phyloP scores from a whole-genome alignment of 176 grass and related monocot genomes.

The Tillandsia leiboldiana region DNA sequence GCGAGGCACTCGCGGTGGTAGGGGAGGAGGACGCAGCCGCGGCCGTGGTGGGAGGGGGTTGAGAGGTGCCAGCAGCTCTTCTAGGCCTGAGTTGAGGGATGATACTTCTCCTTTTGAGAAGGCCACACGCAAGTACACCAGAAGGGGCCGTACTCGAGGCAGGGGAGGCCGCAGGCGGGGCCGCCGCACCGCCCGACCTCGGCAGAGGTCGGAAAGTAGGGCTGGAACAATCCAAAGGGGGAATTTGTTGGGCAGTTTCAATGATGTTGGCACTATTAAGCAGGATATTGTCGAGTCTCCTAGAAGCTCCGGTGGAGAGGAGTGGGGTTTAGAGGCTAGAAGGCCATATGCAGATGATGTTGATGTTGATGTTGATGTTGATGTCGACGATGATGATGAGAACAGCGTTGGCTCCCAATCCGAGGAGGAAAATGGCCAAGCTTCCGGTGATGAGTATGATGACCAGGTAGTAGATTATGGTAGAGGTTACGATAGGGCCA shows the following conservation, averaged over 20 bases:
- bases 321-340: constrained; percentile 60
- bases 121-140: constrained; percentile 41
- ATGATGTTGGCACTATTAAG: constrained; percentile 49
- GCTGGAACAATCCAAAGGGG: constrained; percentile 42
- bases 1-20: constrained; percentile 49
- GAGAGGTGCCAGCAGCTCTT: constrained; percentile 44
- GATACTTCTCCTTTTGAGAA: constrained; percentile 29
- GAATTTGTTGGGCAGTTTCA: constrained; percentile 73
- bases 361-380: not conserved
- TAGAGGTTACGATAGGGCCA: constrained; percentile 31
- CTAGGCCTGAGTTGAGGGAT: constrained; percentile 24
- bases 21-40: constrained; percentile 45
- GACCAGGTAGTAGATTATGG: constrained; percentile 35
- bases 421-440: constrained; percentile 38
- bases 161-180: constrained; percentile 41
- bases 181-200: constrained; percentile 56
- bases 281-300: constrained; percentile 26
- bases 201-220: constrained; percentile 46
- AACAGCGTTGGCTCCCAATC: constrained; percentile 32
- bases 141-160: constrained; percentile 42
- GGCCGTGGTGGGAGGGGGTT: constrained; percentile 55
- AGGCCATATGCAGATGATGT: constrained; percentile 43
- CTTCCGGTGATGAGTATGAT: constrained; percentile 52
- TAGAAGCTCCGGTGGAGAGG: constrained; percentile 63
- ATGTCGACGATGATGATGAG: constrained; percentile 27